These are phyloP conservation scores for Phyllosticta capitalensis DNA, from an alignment of 2,329 filamentous ascomycete genomes.

Conservation along the genomic window DNA sequence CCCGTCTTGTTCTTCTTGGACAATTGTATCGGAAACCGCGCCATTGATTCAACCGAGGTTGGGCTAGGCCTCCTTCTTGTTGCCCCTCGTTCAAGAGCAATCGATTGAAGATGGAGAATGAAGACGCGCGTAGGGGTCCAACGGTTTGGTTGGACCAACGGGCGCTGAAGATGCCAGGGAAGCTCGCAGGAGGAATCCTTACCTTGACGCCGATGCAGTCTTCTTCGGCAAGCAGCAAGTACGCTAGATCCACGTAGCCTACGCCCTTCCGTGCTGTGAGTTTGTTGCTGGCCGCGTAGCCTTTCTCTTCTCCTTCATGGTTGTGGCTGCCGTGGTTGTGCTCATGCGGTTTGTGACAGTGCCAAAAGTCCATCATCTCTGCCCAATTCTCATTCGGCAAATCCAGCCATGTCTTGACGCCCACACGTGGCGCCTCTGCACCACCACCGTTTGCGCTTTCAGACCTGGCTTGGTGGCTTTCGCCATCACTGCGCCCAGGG, in stretches of 20 bases:
- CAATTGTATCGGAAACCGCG: slow-evolving; percentile 50
- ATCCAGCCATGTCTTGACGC: slow-evolving; percentile 65
- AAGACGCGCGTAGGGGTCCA: not conserved
- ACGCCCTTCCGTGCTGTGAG: slow-evolving; percentile 57
- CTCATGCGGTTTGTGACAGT: slow-evolving; percentile 83
- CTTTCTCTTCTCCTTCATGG: slow-evolving; percentile 42
- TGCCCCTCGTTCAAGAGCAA: slow-evolving; percentile 29
- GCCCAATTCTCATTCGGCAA: slow-evolving; percentile 96
- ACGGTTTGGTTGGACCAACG: not conserved
- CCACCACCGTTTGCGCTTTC: slow-evolving; percentile 24
- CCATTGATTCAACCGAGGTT: slow-evolving; percentile 26
- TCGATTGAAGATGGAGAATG: not conserved
- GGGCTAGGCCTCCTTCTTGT: slow-evolving; percentile 47
- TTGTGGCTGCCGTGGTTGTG: slow-evolving; percentile 45
- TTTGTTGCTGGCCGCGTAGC: slow-evolving; percentile 73
- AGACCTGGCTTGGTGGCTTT: not conserved
- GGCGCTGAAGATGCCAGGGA: not conserved
- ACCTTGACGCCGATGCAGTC: slow-evolving; percentile 52
- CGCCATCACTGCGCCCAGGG: slow-evolving; percentile 12
- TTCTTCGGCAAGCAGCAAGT: slow-evolving; percentile 58
- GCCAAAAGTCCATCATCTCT: slow-evolving; percentile 99
- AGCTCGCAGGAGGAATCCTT: slow-evolving; percentile 19
- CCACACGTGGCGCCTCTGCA: not conserved
- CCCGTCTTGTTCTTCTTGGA: slow-evolving; percentile 37
- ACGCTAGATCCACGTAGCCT: slow-evolving; percentile 73